A percentile compares a stretch with the other conserved stretches of the same genome.
These are phyloP conservation scores for Rhynchospora pubera DNA, from an alignment of 176 grass and related monocot genomes.

Conservation along the genomic window DNA sequence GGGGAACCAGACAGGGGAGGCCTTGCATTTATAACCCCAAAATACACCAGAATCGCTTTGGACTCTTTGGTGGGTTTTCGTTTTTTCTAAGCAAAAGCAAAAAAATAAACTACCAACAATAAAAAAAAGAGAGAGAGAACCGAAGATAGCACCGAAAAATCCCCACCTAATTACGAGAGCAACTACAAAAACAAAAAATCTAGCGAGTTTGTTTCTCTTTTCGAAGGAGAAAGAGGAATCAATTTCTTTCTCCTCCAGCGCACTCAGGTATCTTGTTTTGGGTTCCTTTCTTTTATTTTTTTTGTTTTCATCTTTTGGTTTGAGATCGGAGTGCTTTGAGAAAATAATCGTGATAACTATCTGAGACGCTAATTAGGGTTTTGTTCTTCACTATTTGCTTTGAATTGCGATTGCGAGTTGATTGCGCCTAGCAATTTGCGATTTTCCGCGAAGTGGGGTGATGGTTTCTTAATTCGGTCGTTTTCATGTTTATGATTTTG, in stretches of 20 bases:
- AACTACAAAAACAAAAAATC: not conserved
- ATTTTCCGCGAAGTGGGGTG: not conserved
- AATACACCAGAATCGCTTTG: not conserved
- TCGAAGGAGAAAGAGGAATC: not conserved
- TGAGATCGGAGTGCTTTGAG: not conserved
- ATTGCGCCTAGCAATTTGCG: not conserved
- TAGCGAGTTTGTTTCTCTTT: not conserved
- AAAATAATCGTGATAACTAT: not conserved
- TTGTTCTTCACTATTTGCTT: not conserved
- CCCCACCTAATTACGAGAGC: not conserved
- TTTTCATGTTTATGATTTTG: slow-evolving; percentile 1
- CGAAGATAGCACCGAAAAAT: not conserved
- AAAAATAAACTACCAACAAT: not conserved
- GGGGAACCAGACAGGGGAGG: not conserved
- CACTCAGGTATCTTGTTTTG: not conserved
- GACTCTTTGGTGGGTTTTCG: not conserved
- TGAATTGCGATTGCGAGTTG: not conserved
- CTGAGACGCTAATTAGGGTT: not conserved
- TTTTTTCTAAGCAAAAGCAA: not conserved
- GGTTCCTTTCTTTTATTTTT: not conserved
- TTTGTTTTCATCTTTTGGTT: not conserved
- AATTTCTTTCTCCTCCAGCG: not conserved
- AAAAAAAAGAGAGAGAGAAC: not conserved
- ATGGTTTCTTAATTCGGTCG: not conserved
- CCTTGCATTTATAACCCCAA: not conserved